phyloP scores from a whole-genome alignment of 768 basidiomycete species.

The Daedaleopsis sinensis region DNA sequence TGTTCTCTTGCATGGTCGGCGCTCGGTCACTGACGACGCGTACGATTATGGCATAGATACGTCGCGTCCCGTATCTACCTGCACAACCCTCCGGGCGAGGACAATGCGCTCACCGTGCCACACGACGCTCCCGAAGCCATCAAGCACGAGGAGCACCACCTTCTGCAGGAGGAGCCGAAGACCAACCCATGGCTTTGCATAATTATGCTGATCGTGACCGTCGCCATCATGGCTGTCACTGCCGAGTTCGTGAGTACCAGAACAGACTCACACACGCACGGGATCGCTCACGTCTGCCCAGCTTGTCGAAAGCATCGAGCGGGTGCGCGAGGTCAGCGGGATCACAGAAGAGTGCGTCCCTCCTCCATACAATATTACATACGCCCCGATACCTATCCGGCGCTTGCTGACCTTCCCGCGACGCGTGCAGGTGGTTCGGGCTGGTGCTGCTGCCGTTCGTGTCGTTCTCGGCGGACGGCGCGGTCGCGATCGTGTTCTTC shows the following conservation, averaged over 20 bases:
- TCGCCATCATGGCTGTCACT: conserved; percentile 67
- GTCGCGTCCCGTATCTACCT: conserved; percentile 68
- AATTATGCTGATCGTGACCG: conserved; percentile 49
- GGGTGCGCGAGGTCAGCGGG: conserved; percentile 43
- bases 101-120: conserved; percentile 44
- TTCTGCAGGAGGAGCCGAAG: conserved; percentile 53
- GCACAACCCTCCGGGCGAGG: conserved; percentile 69
- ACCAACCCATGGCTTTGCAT: conserved; percentile 69
- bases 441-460: conserved; percentile 71
- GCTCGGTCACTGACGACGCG: too few species aligned
- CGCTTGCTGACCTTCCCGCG: not conserved
- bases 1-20: not conserved
- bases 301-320: conserved; percentile 68
- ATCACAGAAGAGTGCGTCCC: conserved; percentile 56
- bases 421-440: conserved; percentile 63
- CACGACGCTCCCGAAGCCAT: conserved; percentile 41
- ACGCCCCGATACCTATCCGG: too few species aligned
- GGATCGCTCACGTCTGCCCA: conserved; percentile 26
- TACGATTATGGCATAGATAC: conserved; percentile 49
- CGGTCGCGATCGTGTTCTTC: conserved; percentile 62
- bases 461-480: conserved; percentile 74
- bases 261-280: not conserved
- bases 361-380: too few species aligned
- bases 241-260: conserved; percentile 62
- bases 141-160: conserved; percentile 38